Evolutionary conservation across 31 red algal genomes (phyloP), one percentile per base, ranked within the genome.

Genomic region (Endocladia muricata): DNA sequence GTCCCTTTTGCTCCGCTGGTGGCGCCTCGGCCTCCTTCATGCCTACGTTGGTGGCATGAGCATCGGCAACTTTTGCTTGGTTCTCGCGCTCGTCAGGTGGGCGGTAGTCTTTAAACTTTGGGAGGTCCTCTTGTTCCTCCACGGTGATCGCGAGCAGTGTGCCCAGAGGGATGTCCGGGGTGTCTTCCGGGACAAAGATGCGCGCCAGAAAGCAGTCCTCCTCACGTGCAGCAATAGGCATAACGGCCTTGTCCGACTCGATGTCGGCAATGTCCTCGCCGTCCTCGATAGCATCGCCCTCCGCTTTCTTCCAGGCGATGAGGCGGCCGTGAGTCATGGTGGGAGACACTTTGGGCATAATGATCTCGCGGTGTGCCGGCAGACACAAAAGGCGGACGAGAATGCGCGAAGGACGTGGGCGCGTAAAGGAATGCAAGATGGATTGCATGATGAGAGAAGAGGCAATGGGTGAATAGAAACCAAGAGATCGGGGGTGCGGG

Each of bases 221-320:
- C 4, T 98, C 95, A 43, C 70, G 67, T 22, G 70, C 81, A 37
- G 83, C 76, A 38, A 94, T 90, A 40, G 88, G 85, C 86, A 98
- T 91, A 55, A 81, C 81, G 35, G 95, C 91, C 73, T 98, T 98
- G 52, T 98, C 95, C 19, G 95, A 91, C 57, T 98, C 95, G 64
- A 98, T 80, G 23, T 98, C 95, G 19, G 95, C 95, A 41, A 98
- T 81, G 44, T 88, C 90, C 34, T 98, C 95, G 51, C 91, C 91
- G 36, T 85, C 82, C 4, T 67, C 79, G 70, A 98, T 67, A 31
- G 69, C 68, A n/a, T 98, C 95, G 43, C 95, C 95, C 79, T 94
- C 95, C 13, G 42, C 63, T 73, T 86, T 85, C 36, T 91, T 90
- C 95, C 95, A 98, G 32, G 42, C 51, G 56, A 94, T 55, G 31